A percentile compares a stretch with the other conserved stretches of the same genome.
These are phyloP conservation scores for Dactylellina drechsleri DNA, from an alignment of 2,329 filamentous ascomycete genomes.

Conservation along the genomic window DNA sequence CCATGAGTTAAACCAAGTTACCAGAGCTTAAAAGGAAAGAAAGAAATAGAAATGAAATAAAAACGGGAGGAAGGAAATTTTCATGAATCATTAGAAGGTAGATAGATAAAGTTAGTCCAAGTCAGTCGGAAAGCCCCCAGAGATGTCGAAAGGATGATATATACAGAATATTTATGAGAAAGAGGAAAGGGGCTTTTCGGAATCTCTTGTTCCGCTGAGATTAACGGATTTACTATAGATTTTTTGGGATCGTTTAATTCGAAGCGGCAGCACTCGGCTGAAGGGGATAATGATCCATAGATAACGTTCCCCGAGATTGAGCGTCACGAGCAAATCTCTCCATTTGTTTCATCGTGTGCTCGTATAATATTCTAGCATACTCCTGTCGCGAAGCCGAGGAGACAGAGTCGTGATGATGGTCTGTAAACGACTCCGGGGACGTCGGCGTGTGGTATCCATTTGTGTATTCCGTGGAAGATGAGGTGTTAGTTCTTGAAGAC, in stretches of 20 bases:
- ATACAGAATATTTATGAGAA: too few relatives aligned
- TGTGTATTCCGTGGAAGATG: slow-evolving; percentile 44
- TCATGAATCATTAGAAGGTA: not conserved
- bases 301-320: slow-evolving; percentile 36
- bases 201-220: too few relatives aligned
- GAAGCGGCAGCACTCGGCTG: slow-evolving; percentile 37
- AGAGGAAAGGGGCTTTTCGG: too few relatives aligned
- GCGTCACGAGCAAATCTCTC: slow-evolving; percentile 49
- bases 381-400: slow-evolving; percentile 34
- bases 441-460: slow-evolving; percentile 46
- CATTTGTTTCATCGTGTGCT: slow-evolving; percentile 54
- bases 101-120: not conserved
- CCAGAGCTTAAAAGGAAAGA: not conserved
- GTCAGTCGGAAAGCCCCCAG: not conserved
- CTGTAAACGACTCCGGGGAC: slow-evolving; percentile 31
- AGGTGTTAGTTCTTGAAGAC: slow-evolving; percentile 38
- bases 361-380: slow-evolving; percentile 52
- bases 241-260: slow-evolving; percentile 9
- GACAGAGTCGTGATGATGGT: slow-evolving; percentile 4
- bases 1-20: not conserved
- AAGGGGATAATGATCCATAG: slow-evolving; percentile 34
- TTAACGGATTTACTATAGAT: too few relatives aligned
- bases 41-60: not conserved
- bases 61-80: not conserved
- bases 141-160: too few relatives aligned